A percentile compares a stretch with the other conserved stretches of the same genome.
Evolutionary conservation across 2,329 filamentous ascomycete genomes (phyloP).

Genomic region (Mollisia scopiformis): DNA sequence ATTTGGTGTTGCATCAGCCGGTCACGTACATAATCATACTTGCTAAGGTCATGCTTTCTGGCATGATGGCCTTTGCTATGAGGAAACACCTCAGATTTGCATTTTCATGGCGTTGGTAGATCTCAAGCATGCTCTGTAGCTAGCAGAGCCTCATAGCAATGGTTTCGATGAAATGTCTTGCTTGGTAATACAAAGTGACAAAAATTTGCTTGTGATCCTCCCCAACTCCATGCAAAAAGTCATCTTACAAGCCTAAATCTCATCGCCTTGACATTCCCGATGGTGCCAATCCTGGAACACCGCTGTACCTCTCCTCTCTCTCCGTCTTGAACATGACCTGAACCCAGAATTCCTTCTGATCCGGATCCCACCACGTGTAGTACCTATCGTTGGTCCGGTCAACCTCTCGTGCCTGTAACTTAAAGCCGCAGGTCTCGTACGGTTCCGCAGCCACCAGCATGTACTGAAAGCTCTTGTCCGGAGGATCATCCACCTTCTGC

Average conservation of each 20-base stretch:
- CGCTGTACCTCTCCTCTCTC: conserved; percentile 84
- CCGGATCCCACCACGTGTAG: conserved; percentile 94
- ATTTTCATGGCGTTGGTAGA: conserved; percentile 29
- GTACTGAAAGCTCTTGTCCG: conserved; percentile 94
- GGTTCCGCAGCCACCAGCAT: conserved; percentile 93
- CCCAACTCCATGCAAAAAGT: conserved; percentile 17
- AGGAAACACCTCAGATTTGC: conserved; percentile 21
- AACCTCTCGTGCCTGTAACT: conserved; percentile 90
- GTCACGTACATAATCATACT: conserved; percentile 14
- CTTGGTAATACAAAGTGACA: background rate
- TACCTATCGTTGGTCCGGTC: conserved; percentile 86
- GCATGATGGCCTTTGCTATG: conserved; percentile 8
- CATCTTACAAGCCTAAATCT: too few species aligned
- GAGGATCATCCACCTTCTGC: conserved; percentile 89
- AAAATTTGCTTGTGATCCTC: conserved; percentile 4
- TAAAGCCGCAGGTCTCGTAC: conserved; percentile 97
- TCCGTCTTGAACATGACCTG: conserved; percentile 99
- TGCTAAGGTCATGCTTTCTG: conserved; percentile 19
- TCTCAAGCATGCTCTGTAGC: conserved; percentile 16
- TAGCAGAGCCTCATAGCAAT: conserved; percentile 15
- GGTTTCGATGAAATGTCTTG: conserved; percentile 9
- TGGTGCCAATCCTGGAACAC: conserved; percentile 60
- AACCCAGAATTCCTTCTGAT: conserved; percentile 96
- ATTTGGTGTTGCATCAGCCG: conserved; percentile 14
- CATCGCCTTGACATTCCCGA: conserved; percentile 29